A percentile compares a stretch with the other conserved stretches of the same genome.
Evolutionary conservation across 345 rosid species (phyloP).

Genomic region (Syzygium aromaticum): DNA sequence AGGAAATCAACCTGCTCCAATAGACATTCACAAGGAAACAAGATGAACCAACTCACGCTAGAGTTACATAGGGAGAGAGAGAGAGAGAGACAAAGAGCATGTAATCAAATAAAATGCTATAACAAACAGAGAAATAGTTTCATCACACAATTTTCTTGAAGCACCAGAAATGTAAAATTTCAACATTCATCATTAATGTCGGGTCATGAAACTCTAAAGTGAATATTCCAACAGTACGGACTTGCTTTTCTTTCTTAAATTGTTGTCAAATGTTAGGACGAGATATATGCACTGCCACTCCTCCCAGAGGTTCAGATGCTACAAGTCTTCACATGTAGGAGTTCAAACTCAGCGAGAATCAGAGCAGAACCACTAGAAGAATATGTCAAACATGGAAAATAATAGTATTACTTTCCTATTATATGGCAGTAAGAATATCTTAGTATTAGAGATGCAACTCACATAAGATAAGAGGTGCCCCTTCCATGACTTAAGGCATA

Average conservation of each 20-base stretch:
- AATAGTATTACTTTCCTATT: background rate
- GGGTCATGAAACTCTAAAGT: background rate
- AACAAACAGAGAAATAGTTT: background rate
- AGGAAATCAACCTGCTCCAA: background rate
- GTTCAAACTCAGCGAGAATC: background rate
- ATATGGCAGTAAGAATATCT: background rate
- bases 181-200: background rate
- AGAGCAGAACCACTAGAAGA: background rate
- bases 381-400: background rate
- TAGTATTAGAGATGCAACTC: background rate
- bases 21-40: slow-evolving; percentile 1
- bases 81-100: background rate
- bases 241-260: background rate
- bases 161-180: background rate
- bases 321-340: background rate
- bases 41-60: background rate
- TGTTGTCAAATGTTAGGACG: background rate
- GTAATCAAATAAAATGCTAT: background rate
- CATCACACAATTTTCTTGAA: background rate
- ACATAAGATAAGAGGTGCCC: background rate
- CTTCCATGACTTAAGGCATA: background rate
- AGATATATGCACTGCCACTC: background rate
- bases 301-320: background rate
- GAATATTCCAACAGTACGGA: background rate
- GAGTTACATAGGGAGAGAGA: background rate